Percentiles rank a stretch among this genome's conserved stretches.
Evolutionary conservation across 768 basidiomycete species (phyloP).

Genomic region (Kwoniella dejecticola): DNA sequence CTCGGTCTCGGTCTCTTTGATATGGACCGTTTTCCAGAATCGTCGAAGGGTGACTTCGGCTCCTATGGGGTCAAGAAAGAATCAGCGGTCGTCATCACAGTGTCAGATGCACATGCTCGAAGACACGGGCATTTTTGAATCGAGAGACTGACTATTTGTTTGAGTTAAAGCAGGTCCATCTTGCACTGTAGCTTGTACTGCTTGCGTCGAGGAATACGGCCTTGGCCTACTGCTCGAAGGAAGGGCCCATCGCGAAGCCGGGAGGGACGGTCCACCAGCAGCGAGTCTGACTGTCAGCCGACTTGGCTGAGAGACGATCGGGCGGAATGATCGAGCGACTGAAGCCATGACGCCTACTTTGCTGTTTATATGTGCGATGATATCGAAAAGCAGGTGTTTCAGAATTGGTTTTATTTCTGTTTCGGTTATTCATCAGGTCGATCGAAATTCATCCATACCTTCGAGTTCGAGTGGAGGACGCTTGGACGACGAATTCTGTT

Average conservation of each 20-base stretch:
- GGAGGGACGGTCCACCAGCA: background rate
- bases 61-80: constrained; percentile 65
- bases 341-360: constrained; percentile 2
- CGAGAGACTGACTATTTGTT: constrained; percentile 41
- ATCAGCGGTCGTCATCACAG: too few species aligned
- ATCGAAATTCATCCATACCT: too few species aligned
- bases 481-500: too few species aligned
- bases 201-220: constrained; percentile 9
- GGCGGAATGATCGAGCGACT: constrained; percentile 8
- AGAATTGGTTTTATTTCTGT: background rate
- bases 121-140: too few species aligned
- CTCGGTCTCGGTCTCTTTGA: constrained; percentile 62
- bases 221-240: constrained; percentile 6
- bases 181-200: constrained; percentile 27
- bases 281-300: background rate
- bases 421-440: too few species aligned
- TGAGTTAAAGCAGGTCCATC: constrained; percentile 47
- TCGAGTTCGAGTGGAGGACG: too few species aligned
- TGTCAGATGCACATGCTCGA: too few species aligned
- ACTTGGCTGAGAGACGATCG: background rate
- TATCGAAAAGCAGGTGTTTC: too few species aligned
- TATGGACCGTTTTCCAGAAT: constrained; percentile 91
- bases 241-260: background rate
- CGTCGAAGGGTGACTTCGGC: constrained; percentile 82
- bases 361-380: too few species aligned